phyloP scores from a whole-genome alignment of 2,329 filamentous ascomycete genomes.

The Scortechinia acanthostroma region DNA sequence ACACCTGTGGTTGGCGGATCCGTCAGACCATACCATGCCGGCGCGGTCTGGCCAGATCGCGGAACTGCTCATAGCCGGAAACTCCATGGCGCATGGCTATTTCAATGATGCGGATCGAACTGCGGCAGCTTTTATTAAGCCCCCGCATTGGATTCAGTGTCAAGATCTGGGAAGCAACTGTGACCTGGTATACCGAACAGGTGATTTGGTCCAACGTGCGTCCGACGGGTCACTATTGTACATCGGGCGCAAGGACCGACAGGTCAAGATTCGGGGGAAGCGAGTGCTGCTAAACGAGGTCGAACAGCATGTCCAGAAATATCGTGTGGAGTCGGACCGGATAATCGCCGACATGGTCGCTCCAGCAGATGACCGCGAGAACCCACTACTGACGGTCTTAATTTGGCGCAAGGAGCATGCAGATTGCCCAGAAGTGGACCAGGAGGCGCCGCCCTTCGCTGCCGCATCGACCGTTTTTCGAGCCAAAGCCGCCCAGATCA shows the following conservation, averaged over 20 bases:
- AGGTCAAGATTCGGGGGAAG: background rate
- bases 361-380: too few species aligned
- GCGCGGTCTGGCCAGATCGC: background rate
- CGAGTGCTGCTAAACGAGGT: background rate
- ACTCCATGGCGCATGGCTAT: background rate
- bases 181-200: background rate
- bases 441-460: too few species aligned
- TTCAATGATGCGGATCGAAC: background rate
- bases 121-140: slow-evolving; percentile 8
- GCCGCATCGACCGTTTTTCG: too few species aligned
- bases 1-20: background rate
- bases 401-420: background rate
- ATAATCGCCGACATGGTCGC: background rate
- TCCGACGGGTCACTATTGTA: background rate
- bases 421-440: background rate
- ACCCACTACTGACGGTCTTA: too few species aligned
- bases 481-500: background rate
- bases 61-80: background rate
- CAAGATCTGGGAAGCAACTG: background rate
- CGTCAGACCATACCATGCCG: background rate
- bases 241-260: background rate
- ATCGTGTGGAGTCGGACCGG: background rate
- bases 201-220: background rate
- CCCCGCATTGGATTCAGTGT: background rate
- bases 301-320: background rate